Evolutionary conservation across 2,329 filamentous ascomycete genomes (phyloP).

Genomic region (Sporothrix dimorphospora): DNA sequence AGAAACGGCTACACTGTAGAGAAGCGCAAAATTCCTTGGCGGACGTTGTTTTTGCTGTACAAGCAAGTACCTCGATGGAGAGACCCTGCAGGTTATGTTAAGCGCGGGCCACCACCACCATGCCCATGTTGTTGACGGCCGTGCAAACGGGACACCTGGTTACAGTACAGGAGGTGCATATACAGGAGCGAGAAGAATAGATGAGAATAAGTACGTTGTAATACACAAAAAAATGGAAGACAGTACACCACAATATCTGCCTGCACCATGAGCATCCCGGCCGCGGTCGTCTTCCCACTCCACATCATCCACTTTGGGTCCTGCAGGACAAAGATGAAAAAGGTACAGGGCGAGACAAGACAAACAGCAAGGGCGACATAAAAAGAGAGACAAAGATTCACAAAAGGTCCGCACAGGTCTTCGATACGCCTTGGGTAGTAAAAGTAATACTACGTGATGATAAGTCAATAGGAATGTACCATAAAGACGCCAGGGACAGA

Average conservation of each 20-base stretch:
- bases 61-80: neutral
- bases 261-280: neutral
- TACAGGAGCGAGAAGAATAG: neutral
- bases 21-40: neutral
- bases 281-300: neutral
- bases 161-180: slow-evolving; percentile 5
- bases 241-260: too few species aligned
- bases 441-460: neutral
- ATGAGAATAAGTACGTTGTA: neutral
- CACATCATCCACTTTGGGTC: neutral
- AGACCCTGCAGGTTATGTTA: neutral
- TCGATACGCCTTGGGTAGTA: neutral
- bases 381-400: slow-evolving; percentile 13
- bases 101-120: neutral
- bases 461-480: neutral
- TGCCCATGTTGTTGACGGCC: slow-evolving; percentile 5
- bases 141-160: neutral
- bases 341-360: neutral
- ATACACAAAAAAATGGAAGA: too few species aligned
- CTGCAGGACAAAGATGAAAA: neutral
- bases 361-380: neutral
- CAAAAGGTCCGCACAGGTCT: slow-evolving; percentile 2
- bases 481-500: neutral
- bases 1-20: neutral
- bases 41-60: neutral